A percentile compares a stretch with the other conserved stretches of the same genome.
These are phyloP conservation scores for Aschersonia sp. DNA, from an alignment of 2,329 filamentous ascomycete genomes.

Conservation along the genomic window DNA sequence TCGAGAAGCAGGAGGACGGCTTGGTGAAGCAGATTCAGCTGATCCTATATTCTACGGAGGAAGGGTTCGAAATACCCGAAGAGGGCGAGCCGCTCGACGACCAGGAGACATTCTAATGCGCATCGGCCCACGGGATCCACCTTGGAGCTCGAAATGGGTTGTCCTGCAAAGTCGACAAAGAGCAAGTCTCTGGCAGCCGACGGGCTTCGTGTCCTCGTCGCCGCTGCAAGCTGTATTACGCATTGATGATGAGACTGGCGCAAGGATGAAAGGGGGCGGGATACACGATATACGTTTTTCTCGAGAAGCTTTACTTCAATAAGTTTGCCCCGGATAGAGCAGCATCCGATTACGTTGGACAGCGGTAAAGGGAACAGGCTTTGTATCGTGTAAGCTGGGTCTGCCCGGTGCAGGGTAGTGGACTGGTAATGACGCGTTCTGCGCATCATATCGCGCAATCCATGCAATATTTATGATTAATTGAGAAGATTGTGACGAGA, in stretches of 20 bases:
- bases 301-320: not conserved
- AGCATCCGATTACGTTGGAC: slow-evolving; percentile 1
- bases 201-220: no score
- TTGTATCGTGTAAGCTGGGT: not conserved
- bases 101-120: slow-evolving; percentile 59
- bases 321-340: slow-evolving; percentile 1
- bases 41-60: slow-evolving; percentile 94
- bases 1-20: slow-evolving; percentile 87
- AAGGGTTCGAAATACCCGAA: slow-evolving; percentile 78
- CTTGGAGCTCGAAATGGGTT: no score
- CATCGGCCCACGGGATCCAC: not conserved
- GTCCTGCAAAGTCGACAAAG: no score
- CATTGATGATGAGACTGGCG: slow-evolving; percentile 2
- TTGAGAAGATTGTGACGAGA: no score
- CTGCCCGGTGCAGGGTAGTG: not conserved
- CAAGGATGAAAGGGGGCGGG: not conserved
- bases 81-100: slow-evolving; percentile 59
- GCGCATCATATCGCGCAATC: not conserved
- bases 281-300: slow-evolving; percentile 1
- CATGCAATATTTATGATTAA: no score
- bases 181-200: no score
- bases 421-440: not conserved
- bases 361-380: not conserved
- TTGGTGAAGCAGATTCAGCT: slow-evolving; percentile 92
- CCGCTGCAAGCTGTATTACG: not conserved